Base-by-base conservation (phyloP, 805 yeast species). In the Cyberlindnera meyerae region DNA sequence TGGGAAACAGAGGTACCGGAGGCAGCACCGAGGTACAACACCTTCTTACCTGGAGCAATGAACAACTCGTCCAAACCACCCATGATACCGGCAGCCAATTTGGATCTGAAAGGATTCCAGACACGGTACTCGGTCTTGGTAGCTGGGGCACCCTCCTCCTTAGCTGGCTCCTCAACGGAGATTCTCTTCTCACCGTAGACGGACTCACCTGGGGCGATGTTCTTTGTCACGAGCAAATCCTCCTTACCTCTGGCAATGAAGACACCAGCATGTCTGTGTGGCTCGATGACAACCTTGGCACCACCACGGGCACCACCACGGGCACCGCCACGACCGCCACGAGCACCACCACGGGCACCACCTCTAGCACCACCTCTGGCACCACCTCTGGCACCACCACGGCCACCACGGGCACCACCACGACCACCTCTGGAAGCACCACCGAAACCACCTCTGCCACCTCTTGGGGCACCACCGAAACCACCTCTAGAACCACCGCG, bases 51-150 rank as follows among this genome's bases (percentile, higher is more conserved):
- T 60, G 98, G 98, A 40, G 85, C 94, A 68, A 93, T 84, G 74
- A 88, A 94, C 55, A 93, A 70, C 71, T 93, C 97, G 64, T 90
- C 98, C 54, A 93, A 71, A 83, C 98, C 98, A 71, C 98, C 98
- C 87, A 93, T 85, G 53, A 93, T 86, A 84, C 98, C 98, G 47
- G 98, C 98, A 63, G 98, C 98, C 72, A 93, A 75, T 78, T 93
- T 93, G 43, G 97, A 90, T 81, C 98, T 84, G 84, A 93, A 93
- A 48, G 98, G 98, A 71, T 93, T 93, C 98, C 98, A 93, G 53
- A 93, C 98, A 78, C 98, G 89, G 81, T 93, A 93, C 74, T 93
- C 98, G 45, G 80, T 77, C 75, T 93, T 93, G 60, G 97, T 88
- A 50, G 93, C 79, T 52, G 93, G 85, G 42, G 80, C 85, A 60